Evolutionary conservation across 495 filamentous ascomycete species (phyloP).

Genomic region (Penicillium fimorum): DNA sequence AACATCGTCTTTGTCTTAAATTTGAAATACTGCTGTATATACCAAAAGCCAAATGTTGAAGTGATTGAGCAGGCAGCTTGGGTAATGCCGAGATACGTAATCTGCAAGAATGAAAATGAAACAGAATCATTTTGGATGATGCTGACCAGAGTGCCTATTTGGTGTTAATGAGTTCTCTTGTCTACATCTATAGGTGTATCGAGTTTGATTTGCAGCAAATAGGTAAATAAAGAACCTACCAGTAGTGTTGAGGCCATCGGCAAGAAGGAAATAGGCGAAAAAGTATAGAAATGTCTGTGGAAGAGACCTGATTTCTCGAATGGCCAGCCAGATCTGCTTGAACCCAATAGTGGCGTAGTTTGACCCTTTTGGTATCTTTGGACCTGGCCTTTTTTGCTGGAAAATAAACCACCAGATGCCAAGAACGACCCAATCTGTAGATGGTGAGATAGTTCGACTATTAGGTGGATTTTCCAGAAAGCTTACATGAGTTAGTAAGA

Average conservation of each 20-base stretch:
- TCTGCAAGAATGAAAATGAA: slow-evolving; percentile 48
- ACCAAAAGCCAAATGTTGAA: slow-evolving; percentile 53
- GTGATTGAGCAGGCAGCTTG: slow-evolving; percentile 45
- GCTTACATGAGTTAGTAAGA: slow-evolving; percentile 46
- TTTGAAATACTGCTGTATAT: slow-evolving; percentile 48
- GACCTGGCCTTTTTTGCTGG: slow-evolving; percentile 48
- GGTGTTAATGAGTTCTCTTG: slow-evolving; percentile 2
- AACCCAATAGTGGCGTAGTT: slow-evolving; percentile 47
- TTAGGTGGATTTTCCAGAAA: not conserved
- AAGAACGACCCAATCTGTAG: slow-evolving; percentile 45
- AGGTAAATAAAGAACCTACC: slow-evolving; percentile 22
- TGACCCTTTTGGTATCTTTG: slow-evolving; percentile 45
- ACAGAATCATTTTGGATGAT: slow-evolving; percentile 50
- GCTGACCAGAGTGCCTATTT: slow-evolving; percentile 38
- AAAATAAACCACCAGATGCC: slow-evolving; percentile 54
- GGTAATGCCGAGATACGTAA: slow-evolving; percentile 49
- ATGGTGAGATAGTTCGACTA: not conserved
- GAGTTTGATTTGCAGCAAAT: not conserved
- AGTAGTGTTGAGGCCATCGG: slow-evolving; percentile 52
- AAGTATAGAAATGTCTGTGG: slow-evolving; percentile 50
- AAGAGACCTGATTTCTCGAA: slow-evolving; percentile 41
- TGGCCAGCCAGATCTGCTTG: slow-evolving; percentile 47
- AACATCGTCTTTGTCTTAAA: slow-evolving; percentile 52
- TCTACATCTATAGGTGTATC: not conserved
- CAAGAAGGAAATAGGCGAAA: slow-evolving; percentile 48